Conservation (phyloP, 306 rosid genomes). For the Cucumis cinereus region DNA sequence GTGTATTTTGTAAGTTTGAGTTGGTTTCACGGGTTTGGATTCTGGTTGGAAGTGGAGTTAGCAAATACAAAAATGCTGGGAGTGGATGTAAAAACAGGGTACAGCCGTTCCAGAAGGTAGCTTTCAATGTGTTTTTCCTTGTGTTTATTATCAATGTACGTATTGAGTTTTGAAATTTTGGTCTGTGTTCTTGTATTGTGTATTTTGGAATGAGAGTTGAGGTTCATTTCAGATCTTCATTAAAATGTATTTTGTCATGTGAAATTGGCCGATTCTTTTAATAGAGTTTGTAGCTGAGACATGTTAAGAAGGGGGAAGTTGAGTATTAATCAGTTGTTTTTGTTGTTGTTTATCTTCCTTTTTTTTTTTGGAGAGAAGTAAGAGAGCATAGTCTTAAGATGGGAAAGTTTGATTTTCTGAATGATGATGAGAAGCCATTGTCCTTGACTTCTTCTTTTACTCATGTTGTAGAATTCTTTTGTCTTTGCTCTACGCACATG, state of each 20-base stretch:
- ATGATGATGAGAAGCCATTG: not conserved
- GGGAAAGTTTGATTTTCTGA: not conserved
- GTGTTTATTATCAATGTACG: not conserved
- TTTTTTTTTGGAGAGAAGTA: not conserved
- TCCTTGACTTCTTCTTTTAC: conserved; percentile 10
- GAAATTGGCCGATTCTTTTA: not conserved
- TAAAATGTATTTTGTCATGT: not conserved
- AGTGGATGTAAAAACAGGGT: conserved; percentile 37
- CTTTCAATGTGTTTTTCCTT: not conserved
- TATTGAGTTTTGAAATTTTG: not conserved
- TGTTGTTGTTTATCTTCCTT: not conserved
- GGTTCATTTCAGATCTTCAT: not conserved
- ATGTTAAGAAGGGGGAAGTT: not conserved
- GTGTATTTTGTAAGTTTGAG: not conserved
- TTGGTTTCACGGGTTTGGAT: not conserved
- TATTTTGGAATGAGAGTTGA: not conserved
- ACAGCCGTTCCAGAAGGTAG: conserved; percentile 71
- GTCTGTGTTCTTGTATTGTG: conserved; percentile 9
- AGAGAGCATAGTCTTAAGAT: not conserved
- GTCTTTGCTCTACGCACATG: conserved; percentile 18
- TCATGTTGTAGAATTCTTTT: conserved; percentile 1
- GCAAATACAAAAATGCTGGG: conserved; percentile 29
- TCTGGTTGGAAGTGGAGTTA: conserved; percentile 27
- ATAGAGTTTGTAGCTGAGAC: not conserved
- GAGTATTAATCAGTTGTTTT: not conserved